A percentile compares a stretch with the other conserved stretches of the same genome.
Evolutionary conservation across 352 stramenopile species (phyloP).

Genomic region (Pythium dissimile): DNA sequence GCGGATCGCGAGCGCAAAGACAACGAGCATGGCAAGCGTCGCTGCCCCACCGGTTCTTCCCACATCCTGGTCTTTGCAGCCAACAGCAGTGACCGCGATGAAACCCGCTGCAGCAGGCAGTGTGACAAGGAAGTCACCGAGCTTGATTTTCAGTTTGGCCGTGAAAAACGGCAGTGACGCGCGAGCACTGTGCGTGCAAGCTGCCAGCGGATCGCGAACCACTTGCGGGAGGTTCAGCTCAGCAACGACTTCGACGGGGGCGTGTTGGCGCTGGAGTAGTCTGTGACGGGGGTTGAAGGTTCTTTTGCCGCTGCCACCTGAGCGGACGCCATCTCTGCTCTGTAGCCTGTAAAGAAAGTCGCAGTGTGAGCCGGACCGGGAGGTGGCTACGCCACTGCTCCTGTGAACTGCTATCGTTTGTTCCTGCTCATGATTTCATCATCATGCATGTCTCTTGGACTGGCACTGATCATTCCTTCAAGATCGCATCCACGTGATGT

Average conservation of each 20-base stretch:
- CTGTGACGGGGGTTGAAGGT: neutral
- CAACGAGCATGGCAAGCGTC: slow-evolving; percentile 29
- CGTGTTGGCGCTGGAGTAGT: neutral
- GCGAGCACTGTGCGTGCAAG: slow-evolving; percentile 9
- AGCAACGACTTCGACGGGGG: neutral
- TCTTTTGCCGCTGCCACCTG: neutral
- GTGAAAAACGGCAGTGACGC: slow-evolving; percentile 13
- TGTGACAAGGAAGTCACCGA: slow-evolving; percentile 17
- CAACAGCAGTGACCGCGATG: neutral
- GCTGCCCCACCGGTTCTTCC: slow-evolving; percentile 19
- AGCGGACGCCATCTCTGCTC: too few species aligned
- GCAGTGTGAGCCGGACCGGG: too few species aligned
- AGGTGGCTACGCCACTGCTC: too few species aligned
- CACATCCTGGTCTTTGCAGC: neutral
- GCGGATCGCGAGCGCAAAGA: slow-evolving; percentile 39
- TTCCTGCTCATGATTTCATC: too few species aligned
- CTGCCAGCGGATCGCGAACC: slow-evolving; percentile 18
- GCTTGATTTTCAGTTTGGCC: slow-evolving; percentile 12
- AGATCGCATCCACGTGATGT: too few species aligned
- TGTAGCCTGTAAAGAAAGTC: too few species aligned
- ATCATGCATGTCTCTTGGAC: too few species aligned
- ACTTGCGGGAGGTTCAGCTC: neutral
- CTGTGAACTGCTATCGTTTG: too few species aligned
- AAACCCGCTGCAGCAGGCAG: slow-evolving; percentile 3
- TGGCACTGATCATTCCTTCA: too few species aligned